Percentiles rank a stretch among this genome's conserved stretches.
Evolutionary conservation across 768 basidiomycete species (phyloP).

Genomic region (Russula earlei): DNA sequence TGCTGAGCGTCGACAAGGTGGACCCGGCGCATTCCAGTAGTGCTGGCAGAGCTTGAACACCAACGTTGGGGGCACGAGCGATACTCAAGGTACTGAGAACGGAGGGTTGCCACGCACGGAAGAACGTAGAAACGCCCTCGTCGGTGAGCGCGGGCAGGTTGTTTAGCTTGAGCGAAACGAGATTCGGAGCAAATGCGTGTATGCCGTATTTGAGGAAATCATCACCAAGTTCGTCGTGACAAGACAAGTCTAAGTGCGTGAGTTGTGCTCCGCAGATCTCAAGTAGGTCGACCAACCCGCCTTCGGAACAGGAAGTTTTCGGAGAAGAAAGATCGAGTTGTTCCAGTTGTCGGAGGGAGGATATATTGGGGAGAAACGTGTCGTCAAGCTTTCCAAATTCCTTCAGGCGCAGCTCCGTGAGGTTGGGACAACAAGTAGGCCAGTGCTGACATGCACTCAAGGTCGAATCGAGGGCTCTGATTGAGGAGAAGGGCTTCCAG

Average conservation of each 20-base stretch:
- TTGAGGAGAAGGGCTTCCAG: slow-evolving; percentile 71
- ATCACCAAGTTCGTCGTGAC: slow-evolving; percentile 55
- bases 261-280: slow-evolving; percentile 44
- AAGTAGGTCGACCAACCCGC: slow-evolving; percentile 49
- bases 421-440: slow-evolving; percentile 40
- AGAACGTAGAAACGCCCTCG: slow-evolving; percentile 58
- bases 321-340: slow-evolving; percentile 66
- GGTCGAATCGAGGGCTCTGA: slow-evolving; percentile 80
- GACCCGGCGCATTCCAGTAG: slow-evolving; percentile 58
- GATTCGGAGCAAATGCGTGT: slow-evolving; percentile 33
- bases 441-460: slow-evolving; percentile 52
- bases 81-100: slow-evolving; percentile 30
- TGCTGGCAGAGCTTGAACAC: slow-evolving; percentile 29
- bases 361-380: slow-evolving; percentile 47
- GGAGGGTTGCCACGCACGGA: slow-evolving; percentile 39
- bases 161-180: slow-evolving; percentile 47
- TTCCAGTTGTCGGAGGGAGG: slow-evolving; percentile 37
- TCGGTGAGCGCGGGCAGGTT: slow-evolving; percentile 58
- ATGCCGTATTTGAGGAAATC: slow-evolving; percentile 53
- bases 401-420: slow-evolving; percentile 68
- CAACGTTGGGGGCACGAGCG: slow-evolving; percentile 12
- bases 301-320: slow-evolving; percentile 42
- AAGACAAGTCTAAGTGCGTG: slow-evolving; percentile 59
- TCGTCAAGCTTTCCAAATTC: slow-evolving; percentile 69
- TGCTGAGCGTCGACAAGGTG: slow-evolving; percentile 47